Evolutionary conservation across 495 filamentous ascomycete genomes (phyloP).

Genomic region (Neurospora tetrasperma): DNA sequence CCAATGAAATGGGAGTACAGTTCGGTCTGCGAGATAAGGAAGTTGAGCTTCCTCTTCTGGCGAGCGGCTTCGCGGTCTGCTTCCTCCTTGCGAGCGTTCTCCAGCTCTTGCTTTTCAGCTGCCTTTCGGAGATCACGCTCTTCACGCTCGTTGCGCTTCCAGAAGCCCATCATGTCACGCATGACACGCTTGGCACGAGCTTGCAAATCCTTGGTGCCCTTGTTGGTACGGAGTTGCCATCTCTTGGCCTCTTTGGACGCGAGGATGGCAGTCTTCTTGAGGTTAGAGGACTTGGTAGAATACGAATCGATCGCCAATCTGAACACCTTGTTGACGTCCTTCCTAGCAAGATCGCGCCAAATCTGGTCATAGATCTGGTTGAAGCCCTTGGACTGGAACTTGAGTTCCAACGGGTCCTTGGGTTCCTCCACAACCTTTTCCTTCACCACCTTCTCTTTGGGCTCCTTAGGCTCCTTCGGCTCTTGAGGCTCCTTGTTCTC

Average conservation of each 20-base stretch:
- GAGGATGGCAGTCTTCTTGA: constrained; percentile 94
- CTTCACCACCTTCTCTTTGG: constrained; percentile 55
- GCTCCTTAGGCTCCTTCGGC: constrained; percentile 46
- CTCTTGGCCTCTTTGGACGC: constrained; percentile 94
- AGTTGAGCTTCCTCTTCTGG: constrained; percentile 97
- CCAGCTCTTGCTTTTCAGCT: constrained; percentile 91
- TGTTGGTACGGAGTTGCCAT: constrained; percentile 97
- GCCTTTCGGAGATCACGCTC: constrained; percentile 89
- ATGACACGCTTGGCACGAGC: constrained; percentile 95
- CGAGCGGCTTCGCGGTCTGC: constrained; percentile 93
- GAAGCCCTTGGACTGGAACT: constrained; percentile 82
- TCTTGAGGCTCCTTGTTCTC: constrained; percentile 37
- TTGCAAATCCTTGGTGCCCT: constrained; percentile 94
- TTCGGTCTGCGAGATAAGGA: constrained; percentile 97
- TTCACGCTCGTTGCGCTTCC: constrained; percentile 97
- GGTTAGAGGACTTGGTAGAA: constrained; percentile 75
- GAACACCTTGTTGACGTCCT: constrained; percentile 86
- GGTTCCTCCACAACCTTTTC: constrained; percentile 52
- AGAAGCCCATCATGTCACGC: constrained; percentile 99
- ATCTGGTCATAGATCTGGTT: constrained; percentile 98
- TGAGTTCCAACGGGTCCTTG: constrained; percentile 38
- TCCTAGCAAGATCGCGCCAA: constrained; percentile 86
- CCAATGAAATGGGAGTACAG: constrained; percentile 99
- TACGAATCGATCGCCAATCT: constrained; percentile 76
- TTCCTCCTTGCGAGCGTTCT: constrained; percentile 92